Conservation (phyloP, 2,329 filamentous ascomycete species). For the Penicillium sp. region DNA sequence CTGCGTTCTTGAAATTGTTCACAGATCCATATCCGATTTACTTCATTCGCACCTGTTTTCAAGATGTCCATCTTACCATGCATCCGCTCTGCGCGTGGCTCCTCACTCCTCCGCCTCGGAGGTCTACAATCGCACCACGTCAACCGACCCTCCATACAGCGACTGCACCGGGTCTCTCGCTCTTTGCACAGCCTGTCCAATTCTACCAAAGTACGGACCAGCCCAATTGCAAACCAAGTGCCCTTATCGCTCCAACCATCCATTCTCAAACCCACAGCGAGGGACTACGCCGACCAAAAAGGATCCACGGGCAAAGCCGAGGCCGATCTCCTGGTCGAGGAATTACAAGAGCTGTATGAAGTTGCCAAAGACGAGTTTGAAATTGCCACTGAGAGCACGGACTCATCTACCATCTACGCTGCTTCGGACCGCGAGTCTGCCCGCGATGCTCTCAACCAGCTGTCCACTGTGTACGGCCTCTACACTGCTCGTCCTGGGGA, state of each 20-base stretch:
- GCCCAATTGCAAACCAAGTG: not conserved
- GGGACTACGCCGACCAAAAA: constrained; percentile 4
- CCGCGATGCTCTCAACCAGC: constrained; percentile 45
- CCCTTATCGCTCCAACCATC: not conserved
- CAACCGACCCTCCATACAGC: not conserved
- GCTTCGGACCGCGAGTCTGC: constrained; percentile 46
- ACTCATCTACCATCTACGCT: constrained; percentile 46
- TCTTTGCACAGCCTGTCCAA: not conserved
- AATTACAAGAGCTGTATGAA: constrained; percentile 40
- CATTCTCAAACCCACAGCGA: not conserved
- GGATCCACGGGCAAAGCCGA: constrained; percentile 25
- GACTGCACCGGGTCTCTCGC: not conserved
- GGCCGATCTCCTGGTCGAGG: constrained; percentile 36
- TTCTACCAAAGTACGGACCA: not conserved
- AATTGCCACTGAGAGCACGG: constrained; percentile 49
- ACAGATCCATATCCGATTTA: not conserved
- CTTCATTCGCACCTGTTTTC: not conserved
- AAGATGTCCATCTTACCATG: not conserved
- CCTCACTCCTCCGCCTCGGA: not conserved
- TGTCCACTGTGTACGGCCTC: constrained; percentile 33
- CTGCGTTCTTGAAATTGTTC: not conserved
- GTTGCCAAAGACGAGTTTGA: constrained; percentile 50
- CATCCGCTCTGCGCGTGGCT: not conserved
- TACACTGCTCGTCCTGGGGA: constrained; percentile 29
- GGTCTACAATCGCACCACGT: not conserved